Evolutionary conservation across 2,329 filamentous ascomycete genomes (phyloP).

Genomic region (Huntiella decipiens): DNA sequence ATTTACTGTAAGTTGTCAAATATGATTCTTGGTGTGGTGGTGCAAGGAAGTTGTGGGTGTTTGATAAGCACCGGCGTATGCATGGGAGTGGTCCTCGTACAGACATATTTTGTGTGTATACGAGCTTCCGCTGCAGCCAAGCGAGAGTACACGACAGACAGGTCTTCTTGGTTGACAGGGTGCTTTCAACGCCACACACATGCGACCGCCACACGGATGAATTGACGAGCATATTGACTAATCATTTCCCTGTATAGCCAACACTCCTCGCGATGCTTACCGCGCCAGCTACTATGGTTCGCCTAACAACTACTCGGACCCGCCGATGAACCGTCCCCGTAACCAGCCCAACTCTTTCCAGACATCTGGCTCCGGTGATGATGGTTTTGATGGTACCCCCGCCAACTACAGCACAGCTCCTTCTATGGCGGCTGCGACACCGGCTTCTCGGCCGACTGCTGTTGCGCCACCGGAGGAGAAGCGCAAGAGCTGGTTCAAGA

Average conservation of each 20-base stretch:
- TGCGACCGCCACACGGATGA: too few species aligned
- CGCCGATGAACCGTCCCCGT: constrained; percentile 4
- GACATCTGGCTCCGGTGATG: constrained; percentile 17
- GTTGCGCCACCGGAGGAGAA: constrained; percentile 34
- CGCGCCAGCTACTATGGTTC: constrained; percentile 7
- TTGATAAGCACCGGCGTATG: not conserved
- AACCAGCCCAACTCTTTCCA: constrained; percentile 5
- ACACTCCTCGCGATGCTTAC: constrained; percentile 7
- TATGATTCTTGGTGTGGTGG: too few species aligned
- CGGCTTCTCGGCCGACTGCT: constrained; percentile 3
- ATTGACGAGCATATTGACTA: too few species aligned
- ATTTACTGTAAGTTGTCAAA: constrained; percentile 8
- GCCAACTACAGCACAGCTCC: constrained; percentile 16
- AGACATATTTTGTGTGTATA: not conserved
- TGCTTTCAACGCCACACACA: too few species aligned
- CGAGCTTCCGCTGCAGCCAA: not conserved
- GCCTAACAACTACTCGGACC: constrained; percentile 10
- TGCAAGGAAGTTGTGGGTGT: too few species aligned
- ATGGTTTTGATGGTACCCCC: constrained; percentile 15
- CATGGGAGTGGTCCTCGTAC: not conserved
- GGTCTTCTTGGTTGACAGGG: too few species aligned
- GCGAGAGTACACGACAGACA: not conserved
- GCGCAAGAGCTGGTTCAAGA: constrained; percentile 77
- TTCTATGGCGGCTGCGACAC: constrained; percentile 12
- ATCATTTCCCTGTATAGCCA: not conserved